Evolutionary conservation across 1,284 basidiomycete genomes (phyloP).

Genomic region (Leccinum griseonigrum): DNA sequence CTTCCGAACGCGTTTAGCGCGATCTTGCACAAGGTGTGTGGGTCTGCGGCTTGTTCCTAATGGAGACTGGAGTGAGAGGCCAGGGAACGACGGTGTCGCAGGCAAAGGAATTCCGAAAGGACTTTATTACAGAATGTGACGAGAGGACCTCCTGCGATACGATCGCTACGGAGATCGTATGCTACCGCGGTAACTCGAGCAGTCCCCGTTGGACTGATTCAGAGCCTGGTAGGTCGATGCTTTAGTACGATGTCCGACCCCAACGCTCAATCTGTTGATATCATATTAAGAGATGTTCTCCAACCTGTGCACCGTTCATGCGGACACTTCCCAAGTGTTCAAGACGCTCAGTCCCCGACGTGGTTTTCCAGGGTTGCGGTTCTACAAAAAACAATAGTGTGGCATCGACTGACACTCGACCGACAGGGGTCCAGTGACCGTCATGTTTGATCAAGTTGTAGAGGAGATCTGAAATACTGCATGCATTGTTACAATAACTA

Average conservation of each 20-base stretch:
- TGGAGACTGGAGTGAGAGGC: constrained; percentile 1
- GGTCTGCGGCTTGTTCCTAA: background rate
- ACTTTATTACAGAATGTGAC: constrained; percentile 35
- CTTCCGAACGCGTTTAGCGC: constrained; percentile 33
- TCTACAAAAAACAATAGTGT: constrained; percentile 41
- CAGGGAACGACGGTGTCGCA: constrained; percentile 37
- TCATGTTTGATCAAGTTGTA: no score
- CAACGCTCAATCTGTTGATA: background rate
- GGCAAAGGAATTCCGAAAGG: constrained; percentile 41
- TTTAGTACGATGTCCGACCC: background rate
- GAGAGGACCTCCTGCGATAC: constrained; percentile 25
- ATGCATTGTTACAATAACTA: no score
- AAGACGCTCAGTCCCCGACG: constrained; percentile 31
- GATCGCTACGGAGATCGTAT: constrained; percentile 35
- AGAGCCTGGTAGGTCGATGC: constrained; percentile 36
- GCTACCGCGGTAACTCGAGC: constrained; percentile 39
- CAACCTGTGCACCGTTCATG: constrained; percentile 43
- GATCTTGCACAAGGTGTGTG: constrained; percentile 34
- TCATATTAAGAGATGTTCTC: constrained; percentile 36
- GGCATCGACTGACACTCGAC: no score
- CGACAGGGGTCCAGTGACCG: no score
- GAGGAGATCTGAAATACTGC: no score
- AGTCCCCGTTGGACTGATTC: constrained; percentile 45
- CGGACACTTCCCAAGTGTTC: constrained; percentile 39
- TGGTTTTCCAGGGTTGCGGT: constrained; percentile 32